Evolutionary conservation across 2,329 filamentous ascomycete species (phyloP).

Genomic region (Diaporthe aspalathi): DNA sequence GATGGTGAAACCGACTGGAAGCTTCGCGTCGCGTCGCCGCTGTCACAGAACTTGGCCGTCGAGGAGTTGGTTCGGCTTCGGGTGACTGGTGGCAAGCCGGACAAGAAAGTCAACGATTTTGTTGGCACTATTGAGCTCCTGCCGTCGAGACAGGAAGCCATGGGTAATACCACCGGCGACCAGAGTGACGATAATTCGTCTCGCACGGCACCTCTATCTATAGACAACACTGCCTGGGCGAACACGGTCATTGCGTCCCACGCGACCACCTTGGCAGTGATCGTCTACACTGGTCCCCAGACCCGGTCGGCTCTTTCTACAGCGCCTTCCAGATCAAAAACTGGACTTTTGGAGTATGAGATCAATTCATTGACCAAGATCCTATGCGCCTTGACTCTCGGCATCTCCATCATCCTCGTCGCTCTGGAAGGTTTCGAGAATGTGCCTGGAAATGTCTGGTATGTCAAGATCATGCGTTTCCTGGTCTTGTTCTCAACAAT

Average conservation of each 20-base stretch:
- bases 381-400: slow-evolving; percentile 86
- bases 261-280: slow-evolving; percentile 86
- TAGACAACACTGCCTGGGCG: slow-evolving; percentile 98
- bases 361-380: slow-evolving; percentile 99
- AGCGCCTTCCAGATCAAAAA: slow-evolving; percentile 90
- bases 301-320: slow-evolving; percentile 95
- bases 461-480: slow-evolving; percentile 98
- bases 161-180: slow-evolving; percentile 53
- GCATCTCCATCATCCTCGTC: slow-evolving; percentile 88
- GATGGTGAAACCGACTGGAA: slow-evolving; percentile 99
- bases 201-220: slow-evolving; percentile 80
- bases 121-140: slow-evolving; percentile 86
- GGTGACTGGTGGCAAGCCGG: slow-evolving; percentile 88
- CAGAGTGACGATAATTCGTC: slow-evolving; percentile 50
- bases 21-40: slow-evolving; percentile 83
- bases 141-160: slow-evolving; percentile 63
- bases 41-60: slow-evolving; percentile 82
- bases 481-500: slow-evolving; percentile 99
- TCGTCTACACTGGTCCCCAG: slow-evolving; percentile 94
- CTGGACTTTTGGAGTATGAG: slow-evolving; percentile 91
- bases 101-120: slow-evolving; percentile 95
- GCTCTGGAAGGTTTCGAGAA: slow-evolving; percentile 84
- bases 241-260: slow-evolving; percentile 97
- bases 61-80: slow-evolving; percentile 77
- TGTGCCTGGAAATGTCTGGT: slow-evolving; percentile 79